Percentiles rank a stretch among this genome's conserved stretches.
phyloP scores from a whole-genome alignment of 495 filamentous ascomycete genomes.

The Diplogelasinospora grovesii region DNA sequence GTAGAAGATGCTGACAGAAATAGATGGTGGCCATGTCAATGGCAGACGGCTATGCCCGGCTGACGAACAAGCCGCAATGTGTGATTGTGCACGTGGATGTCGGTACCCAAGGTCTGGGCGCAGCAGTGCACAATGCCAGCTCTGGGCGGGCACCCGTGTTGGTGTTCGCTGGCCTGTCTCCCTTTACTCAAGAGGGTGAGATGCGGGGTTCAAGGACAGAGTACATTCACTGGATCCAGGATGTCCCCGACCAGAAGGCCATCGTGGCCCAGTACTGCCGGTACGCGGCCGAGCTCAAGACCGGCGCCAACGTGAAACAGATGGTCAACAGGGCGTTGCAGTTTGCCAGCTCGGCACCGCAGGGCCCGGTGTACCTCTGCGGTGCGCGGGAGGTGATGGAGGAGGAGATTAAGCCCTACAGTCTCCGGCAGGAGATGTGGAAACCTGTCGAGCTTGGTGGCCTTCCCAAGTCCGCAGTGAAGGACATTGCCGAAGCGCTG shows the following conservation, averaged over 20 bases:
- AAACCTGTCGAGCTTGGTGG: conserved; percentile 68
- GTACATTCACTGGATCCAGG: conserved; percentile 97
- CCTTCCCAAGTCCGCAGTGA: conserved; percentile 56
- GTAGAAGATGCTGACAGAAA: conserved; percentile 7
- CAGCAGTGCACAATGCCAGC: conserved; percentile 87
- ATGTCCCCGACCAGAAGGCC: conserved; percentile 90
- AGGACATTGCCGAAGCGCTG: conserved; percentile 63
- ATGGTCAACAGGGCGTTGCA: conserved; percentile 87
- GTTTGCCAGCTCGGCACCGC: conserved; percentile 74
- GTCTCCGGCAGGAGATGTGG: conserved; percentile 69
- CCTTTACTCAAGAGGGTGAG: conserved; percentile 88
- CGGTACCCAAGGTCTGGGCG: conserved; percentile 81
- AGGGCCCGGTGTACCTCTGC: conserved; percentile 80
- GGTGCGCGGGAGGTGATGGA: conserved; percentile 89
- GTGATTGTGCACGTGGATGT: conserved; percentile 97
- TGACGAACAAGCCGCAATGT: conserved; percentile 78
- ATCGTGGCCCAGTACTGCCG: conserved; percentile 91
- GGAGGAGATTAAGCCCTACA: conserved; percentile 79
- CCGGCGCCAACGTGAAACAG: conserved; percentile 90
- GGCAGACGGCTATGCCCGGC: conserved; percentile 89
- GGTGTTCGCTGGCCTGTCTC: conserved; percentile 85
- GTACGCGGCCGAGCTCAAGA: conserved; percentile 87
- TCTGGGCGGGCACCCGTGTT: conserved; percentile 81
- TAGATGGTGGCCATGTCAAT: conserved; percentile 97
- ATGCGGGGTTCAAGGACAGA: conserved; percentile 82